These are phyloP conservation scores for Venturia oleaginea DNA, from an alignment of 2,329 filamentous ascomycete genomes.

Conservation along the genomic window DNA sequence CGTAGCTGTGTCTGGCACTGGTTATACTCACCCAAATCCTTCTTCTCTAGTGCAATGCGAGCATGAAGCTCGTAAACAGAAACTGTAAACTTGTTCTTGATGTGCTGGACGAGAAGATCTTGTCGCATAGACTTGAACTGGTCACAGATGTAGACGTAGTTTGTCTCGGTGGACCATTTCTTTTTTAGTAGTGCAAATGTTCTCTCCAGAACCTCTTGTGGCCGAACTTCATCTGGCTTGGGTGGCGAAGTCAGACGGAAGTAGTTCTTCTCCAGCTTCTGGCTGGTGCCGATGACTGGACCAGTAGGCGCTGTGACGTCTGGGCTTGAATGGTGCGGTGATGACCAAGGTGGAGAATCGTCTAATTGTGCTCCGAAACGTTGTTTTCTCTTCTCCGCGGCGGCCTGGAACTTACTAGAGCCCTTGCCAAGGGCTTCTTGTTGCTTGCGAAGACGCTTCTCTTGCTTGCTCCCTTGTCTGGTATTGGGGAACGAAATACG, in stretches of 20 bases:
- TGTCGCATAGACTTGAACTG: conserved; percentile 98
- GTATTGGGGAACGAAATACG: conserved; percentile 57
- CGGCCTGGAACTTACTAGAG: conserved; percentile 81
- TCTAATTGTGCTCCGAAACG: conserved; percentile 62
- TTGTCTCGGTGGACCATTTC: conserved; percentile 89
- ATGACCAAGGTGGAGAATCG: conserved; percentile 8
- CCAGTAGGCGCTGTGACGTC: conserved; percentile 28
- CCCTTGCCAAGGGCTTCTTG: conserved; percentile 37
- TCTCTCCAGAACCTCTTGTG: conserved; percentile 67
- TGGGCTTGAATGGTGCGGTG: background rate
- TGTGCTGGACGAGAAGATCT: conserved; percentile 94
- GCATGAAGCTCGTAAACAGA: conserved; percentile 96
- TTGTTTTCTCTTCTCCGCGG: conserved; percentile 79
- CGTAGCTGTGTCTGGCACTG: conserved; percentile 98
- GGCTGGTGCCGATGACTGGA: conserved; percentile 78
- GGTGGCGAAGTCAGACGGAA: conserved; percentile 87
- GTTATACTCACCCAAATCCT: conserved; percentile 99
- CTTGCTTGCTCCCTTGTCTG: conserved; percentile 31
- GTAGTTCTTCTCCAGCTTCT: conserved; percentile 84
- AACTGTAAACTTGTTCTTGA: conserved; percentile 94
- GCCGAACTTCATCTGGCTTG: conserved; percentile 80
- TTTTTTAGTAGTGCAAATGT: conserved; percentile 82
- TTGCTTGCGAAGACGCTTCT: conserved; percentile 40
- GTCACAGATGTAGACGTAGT: conserved; percentile 97
- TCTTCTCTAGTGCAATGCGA: conserved; percentile 93